Conservation (phyloP, 2,329 filamentous ascomycete genomes). For the Fusarium sulawesiense region DNA sequence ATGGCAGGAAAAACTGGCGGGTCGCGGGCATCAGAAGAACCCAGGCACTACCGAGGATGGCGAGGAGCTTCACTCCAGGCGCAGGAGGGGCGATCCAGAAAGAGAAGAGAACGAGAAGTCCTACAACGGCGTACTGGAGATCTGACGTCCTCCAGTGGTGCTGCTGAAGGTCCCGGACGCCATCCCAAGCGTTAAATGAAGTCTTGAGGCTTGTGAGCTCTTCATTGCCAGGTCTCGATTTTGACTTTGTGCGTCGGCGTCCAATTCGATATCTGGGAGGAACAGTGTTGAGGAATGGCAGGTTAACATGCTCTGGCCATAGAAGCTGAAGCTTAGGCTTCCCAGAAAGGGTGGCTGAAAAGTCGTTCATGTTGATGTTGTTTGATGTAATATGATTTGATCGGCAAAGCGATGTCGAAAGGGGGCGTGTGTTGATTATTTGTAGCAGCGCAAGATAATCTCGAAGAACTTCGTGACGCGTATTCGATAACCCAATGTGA, state of each 20-base stretch:
- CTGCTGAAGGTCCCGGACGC: conserved; percentile 77
- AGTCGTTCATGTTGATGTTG: conserved; percentile 53
- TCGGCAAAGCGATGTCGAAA: conserved; percentile 15
- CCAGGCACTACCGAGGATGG: conserved; percentile 73
- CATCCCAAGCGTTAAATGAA: conserved; percentile 84
- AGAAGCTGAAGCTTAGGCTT: conserved; percentile 57
- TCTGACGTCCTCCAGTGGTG: conserved; percentile 88
- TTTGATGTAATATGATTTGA: conserved; percentile 14
- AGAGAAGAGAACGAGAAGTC: conserved; percentile 82
- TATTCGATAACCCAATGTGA: conserved; percentile 45
- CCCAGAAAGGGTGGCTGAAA: conserved; percentile 51
- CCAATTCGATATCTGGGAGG: conserved; percentile 55
- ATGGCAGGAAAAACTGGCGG: conserved; percentile 90
- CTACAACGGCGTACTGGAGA: conserved; percentile 82
- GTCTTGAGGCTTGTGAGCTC: conserved; percentile 82
- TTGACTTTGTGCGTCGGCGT: conserved; percentile 54
- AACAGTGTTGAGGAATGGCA: conserved; percentile 57
- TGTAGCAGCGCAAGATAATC: conserved; percentile 8
- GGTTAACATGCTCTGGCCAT: conserved; percentile 55
- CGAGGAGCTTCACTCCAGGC: conserved; percentile 79
- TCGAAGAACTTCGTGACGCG: conserved; percentile 34
- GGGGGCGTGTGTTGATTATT: conserved; percentile 21
- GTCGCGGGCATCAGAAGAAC: conserved; percentile 85
- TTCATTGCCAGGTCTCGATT: conserved; percentile 57
- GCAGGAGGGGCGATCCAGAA: conserved; percentile 85